Evolutionary conservation across 192 early-diverging fungal species (phyloP).

Genomic region (Linnemannia elongata): DNA sequence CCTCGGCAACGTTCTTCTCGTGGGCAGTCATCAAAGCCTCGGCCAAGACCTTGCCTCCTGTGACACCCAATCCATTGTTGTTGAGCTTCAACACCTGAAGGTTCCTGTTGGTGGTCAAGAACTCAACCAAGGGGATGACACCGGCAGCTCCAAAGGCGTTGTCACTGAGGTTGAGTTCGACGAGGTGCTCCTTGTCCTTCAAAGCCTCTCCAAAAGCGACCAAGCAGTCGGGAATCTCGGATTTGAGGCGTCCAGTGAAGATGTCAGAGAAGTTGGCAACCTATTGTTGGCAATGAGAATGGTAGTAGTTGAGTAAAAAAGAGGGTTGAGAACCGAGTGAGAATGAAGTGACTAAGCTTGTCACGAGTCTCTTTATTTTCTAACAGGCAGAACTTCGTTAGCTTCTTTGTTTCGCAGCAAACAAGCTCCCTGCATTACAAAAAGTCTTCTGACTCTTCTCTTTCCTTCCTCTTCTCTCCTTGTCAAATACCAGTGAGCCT

Average conservation of each 20-base stretch:
- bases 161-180: constrained; percentile 90
- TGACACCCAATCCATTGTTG: constrained; percentile 97
- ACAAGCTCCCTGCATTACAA: no score
- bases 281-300: constrained; percentile 60
- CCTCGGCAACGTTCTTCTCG: constrained; percentile 74
- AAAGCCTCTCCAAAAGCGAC: constrained; percentile 88
- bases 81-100: constrained; percentile 92
- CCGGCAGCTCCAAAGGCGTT: constrained; percentile 99
- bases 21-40: constrained; percentile 84
- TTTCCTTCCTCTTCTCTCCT: not conserved
- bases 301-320: not conserved
- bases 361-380: not conserved
- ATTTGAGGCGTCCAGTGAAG: constrained; percentile 92
- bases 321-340: no score
- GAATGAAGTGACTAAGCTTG: no score
- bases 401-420: constrained; percentile 2
- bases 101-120: constrained; percentile 84
- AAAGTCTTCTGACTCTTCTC: no score
- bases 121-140: constrained; percentile 87
- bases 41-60: constrained; percentile 90
- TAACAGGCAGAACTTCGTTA: not conserved
- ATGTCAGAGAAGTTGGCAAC: constrained; percentile 90
- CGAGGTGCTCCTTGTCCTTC: constrained; percentile 80
- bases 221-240: constrained; percentile 89
- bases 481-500: not conserved